These are phyloP conservation scores for Termitomyces sp. DNA, from an alignment of 768 basidiomycete species.

Conservation along the genomic window DNA sequence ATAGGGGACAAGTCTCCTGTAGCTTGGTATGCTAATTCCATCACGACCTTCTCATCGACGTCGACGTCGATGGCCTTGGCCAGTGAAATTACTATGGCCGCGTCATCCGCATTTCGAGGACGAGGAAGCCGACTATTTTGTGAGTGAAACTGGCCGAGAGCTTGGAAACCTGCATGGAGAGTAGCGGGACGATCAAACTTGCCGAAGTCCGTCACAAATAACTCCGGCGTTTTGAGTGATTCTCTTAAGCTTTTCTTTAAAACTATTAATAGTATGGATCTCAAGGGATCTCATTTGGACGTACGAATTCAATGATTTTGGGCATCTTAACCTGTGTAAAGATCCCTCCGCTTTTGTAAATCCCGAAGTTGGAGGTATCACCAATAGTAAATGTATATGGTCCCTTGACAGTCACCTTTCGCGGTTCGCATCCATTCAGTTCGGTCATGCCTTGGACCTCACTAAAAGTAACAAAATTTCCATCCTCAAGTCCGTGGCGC, in stretches of 20 bases:
- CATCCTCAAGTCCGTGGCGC: constrained; percentile 97
- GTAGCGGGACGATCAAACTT: constrained; percentile 92
- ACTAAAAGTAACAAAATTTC: constrained; percentile 93
- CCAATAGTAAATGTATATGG: constrained; percentile 98
- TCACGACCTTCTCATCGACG: constrained; percentile 74
- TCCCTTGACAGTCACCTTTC: constrained; percentile 90
- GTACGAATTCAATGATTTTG: constrained; percentile 88
- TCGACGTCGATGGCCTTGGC: constrained; percentile 77
- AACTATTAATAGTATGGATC: neutral
- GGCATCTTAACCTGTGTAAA: constrained; percentile 99
- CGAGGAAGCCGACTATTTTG: constrained; percentile 68
- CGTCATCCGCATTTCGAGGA: constrained; percentile 81
- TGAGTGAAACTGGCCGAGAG: constrained; percentile 72
- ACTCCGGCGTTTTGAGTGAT: constrained; percentile 75
- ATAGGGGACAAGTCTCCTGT: constrained; percentile 86
- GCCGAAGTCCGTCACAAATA: constrained; percentile 93
- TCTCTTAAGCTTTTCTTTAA: constrained; percentile 88
- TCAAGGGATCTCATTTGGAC: constrained; percentile 22
- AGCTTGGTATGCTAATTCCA: constrained; percentile 88
- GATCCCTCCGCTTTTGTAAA: constrained; percentile 85
- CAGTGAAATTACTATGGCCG: constrained; percentile 59
- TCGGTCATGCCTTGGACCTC: constrained; percentile 95
- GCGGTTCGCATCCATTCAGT: constrained; percentile 85
- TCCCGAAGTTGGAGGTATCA: constrained; percentile 72
- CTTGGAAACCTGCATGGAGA: constrained; percentile 93